Base-by-base conservation (phyloP, 75 land plant genomes). In the Isoetes taiwanensis region DNA sequence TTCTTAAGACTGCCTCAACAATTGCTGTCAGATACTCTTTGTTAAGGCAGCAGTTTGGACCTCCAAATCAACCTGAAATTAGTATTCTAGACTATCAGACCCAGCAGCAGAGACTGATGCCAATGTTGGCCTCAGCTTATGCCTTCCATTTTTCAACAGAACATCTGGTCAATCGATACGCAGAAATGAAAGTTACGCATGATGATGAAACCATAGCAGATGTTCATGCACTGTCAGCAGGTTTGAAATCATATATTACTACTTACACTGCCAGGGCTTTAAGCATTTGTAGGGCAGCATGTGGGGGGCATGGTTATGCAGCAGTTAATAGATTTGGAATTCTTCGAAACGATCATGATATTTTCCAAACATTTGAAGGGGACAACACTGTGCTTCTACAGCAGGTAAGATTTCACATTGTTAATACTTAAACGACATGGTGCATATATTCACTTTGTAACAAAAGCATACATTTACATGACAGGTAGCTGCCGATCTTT, bases 301-400 rank as follows among this genome's bases (percentile, higher is more conserved):
- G 50, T 46, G 50, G 50, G 16, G 50, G 50, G 4, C 50, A 46
- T 46, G 50, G 50, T 8, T 46, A 46, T 46, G 50, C 50, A 8
- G 50, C 50, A 8, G 50, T 46, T 5, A 46, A 46, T 46, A 5
- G 50, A 19, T 46, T 46, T 23, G 50, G 50, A 6, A 46, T 16
- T 23, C 50, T 46, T 23, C 50, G 50, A 46, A 46, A 46, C 50
- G 50, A 46, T 46, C 50, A 46, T 46, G 50, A 46, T n/a, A 46
- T 46, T 16, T 46, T 46, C 16, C 50, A 46, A 23, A 46, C 50
- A 4, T 46, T 46, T 46, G 50, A 46, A 46, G 50, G 50, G n/a
- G 50, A 46, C 16, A 46, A 46, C 50, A 46, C 50, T 5, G 50
- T 46, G 5, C 23, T 46, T 5, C 16, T 46, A 6, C 50, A 46